Evolutionary conservation across 2,329 filamentous ascomycete species (phyloP).

Genomic region (Fusarium devonianum): DNA sequence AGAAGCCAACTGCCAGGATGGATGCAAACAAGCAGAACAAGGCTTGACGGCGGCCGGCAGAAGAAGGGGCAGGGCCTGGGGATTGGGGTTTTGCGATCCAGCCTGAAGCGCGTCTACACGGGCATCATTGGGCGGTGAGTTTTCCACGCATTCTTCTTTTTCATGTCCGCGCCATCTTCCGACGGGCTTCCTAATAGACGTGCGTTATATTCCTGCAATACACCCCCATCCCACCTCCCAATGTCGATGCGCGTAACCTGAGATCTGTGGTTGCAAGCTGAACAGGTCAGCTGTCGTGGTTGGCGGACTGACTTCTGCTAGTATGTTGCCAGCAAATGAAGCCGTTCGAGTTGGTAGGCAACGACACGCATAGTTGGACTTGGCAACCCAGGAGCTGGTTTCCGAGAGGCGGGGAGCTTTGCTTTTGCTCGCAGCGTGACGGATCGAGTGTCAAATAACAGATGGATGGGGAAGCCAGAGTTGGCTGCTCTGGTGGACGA

Average conservation of each 20-base stretch:
- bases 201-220: constrained; percentile 10
- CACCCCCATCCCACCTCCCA: constrained; percentile 16
- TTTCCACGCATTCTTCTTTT: constrained; percentile 7
- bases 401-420: constrained; percentile 33
- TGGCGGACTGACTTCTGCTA: constrained; percentile 15
- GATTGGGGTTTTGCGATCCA: not conserved
- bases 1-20: constrained; percentile 8
- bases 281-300: constrained; percentile 17
- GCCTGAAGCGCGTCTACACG: not conserved
- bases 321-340: constrained; percentile 1
- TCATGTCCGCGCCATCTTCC: constrained; percentile 27
- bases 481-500: constrained; percentile 24
- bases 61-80: constrained; percentile 19
- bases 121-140: not conserved
- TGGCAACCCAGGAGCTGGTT: constrained; percentile 31
- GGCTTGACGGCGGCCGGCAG: constrained; percentile 18
- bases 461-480: constrained; percentile 21
- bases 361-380: constrained; percentile 21
- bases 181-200: constrained; percentile 15
- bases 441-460: constrained; percentile 28
- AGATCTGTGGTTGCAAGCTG: constrained; percentile 25
- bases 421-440: constrained; percentile 22
- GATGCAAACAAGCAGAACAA: constrained; percentile 24
- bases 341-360: constrained; percentile 5
- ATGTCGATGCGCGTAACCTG: constrained; percentile 17